These are phyloP conservation scores for Infundibulicybe gibba DNA, from an alignment of 768 basidiomycete genomes.

Conservation along the genomic window DNA sequence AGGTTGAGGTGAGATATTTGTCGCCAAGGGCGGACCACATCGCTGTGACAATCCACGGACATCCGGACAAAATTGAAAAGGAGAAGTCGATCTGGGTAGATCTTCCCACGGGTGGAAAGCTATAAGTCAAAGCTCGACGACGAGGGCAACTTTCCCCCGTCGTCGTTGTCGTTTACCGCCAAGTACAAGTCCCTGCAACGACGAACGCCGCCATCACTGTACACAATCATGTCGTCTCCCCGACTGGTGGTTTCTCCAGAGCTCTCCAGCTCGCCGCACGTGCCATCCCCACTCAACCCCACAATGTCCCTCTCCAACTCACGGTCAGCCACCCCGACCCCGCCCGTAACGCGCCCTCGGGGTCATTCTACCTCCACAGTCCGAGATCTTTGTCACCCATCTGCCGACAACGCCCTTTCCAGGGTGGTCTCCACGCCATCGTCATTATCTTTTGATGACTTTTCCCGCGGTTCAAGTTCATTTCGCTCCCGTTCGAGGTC, in stretches of 20 bases:
- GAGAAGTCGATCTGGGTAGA: neutral
- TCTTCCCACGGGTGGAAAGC: neutral
- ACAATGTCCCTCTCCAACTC: neutral
- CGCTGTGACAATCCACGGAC: too few relatives aligned
- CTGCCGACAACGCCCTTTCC: neutral
- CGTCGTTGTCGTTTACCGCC: neutral
- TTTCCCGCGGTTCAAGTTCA: neutral
- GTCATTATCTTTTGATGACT: neutral
- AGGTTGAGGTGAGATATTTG: too few relatives aligned
- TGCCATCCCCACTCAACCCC: neutral
- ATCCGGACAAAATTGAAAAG: too few relatives aligned
- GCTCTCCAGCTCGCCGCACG: neutral
- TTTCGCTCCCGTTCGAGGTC: neutral
- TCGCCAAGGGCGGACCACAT: too few relatives aligned
- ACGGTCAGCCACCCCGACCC: neutral
- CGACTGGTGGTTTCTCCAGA: neutral
- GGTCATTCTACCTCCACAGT: neutral
- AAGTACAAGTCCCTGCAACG: neutral
- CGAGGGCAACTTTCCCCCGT: neutral
- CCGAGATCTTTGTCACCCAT: too few relatives aligned
- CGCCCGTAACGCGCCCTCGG: neutral
- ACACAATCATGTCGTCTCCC: neutral
- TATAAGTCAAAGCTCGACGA: neutral
- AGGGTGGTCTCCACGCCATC: neutral
- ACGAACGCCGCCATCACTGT: neutral